Evolutionary conservation across 75 land plant genomes (phyloP), one percentile per base, ranked within the genome.

Genomic region (Picea sitchensis): DNA sequence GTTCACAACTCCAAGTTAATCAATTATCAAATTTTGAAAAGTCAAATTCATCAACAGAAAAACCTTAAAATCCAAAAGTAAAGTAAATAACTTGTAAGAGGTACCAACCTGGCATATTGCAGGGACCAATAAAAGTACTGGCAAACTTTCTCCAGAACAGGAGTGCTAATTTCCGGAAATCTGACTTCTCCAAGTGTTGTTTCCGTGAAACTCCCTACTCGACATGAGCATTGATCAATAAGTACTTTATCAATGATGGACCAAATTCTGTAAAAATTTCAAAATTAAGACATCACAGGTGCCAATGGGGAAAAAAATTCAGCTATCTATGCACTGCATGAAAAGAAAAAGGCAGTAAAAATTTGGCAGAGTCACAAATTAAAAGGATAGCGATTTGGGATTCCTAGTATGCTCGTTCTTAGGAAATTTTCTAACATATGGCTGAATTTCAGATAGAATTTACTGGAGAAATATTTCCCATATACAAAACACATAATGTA

Each of bases 41-140:
- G 65, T 64, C 65, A 64, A 64, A 23, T 23, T 23, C 21, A 64
- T 64, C 21, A n/a, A 18, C 8, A n/a, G 26, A 17, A 38, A 78
- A 64, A 26, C n/a, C 3, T 20, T 38, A 4, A 61, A 31, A 78
- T 32, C 38, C 17, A 78, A 36, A 78, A 58, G 12, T 17, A 56
- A n/a, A 76, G 31, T 31, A 32, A 76, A 44, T 7, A 38, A 41
- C 8, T n/a, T 1, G 9, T 9, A 26, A 38, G 18, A 54, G 17
- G 21, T 65, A 56, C 80, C 30, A 59, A 96, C 99, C 95, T 92
- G 72, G 99, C 88, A 83, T 83, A 94, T 72, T 96, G 98, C 78
- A 96, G 84, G 54, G 95, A 90, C 99, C 99, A 96, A 65, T 96
- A 91, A 76, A 94, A 96, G 79, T 96, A 96, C 84, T 96, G 95